Percentiles rank a stretch among this genome's conserved stretches.
phyloP scores from a whole-genome alignment of 1,284 basidiomycete species.

The Stygiomarasmius scandens region DNA sequence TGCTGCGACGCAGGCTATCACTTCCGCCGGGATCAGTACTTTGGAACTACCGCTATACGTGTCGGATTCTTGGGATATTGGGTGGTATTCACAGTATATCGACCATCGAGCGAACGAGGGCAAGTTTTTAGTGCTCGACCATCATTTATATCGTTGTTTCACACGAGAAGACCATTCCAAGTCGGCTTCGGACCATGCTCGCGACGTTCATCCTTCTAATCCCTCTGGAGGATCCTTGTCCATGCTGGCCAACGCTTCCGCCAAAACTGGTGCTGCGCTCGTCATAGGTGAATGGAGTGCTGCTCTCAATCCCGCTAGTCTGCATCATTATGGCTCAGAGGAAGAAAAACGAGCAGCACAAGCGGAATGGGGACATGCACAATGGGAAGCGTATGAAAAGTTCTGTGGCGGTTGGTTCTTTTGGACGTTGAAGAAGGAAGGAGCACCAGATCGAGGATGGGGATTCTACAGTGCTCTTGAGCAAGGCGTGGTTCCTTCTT shows the following conservation, averaged over 20 bases:
- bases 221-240: conserved; percentile 41
- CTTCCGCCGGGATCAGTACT: conserved; percentile 52
- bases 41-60: conserved; percentile 62
- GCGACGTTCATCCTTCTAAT: conserved; percentile 38
- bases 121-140: conserved; percentile 64
- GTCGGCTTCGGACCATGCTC: conserved; percentile 61
- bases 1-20: conserved; percentile 59
- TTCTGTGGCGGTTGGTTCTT: conserved; percentile 81
- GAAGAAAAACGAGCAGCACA: conserved; percentile 46
- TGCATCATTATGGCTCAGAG: conserved; percentile 48
- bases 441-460: conserved; percentile 11
- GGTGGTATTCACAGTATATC: conserved; percentile 50
- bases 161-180: conserved; percentile 63
- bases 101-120: neutral
- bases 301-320: conserved; percentile 70
- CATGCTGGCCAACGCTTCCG: conserved; percentile 44
- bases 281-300: conserved; percentile 88
- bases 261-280: conserved; percentile 51
- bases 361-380: conserved; percentile 61
- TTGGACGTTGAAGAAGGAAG: conserved; percentile 63
- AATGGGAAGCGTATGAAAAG: conserved; percentile 71
- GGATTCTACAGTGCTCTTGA: conserved; percentile 15
- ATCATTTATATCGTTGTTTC: conserved; percentile 88
- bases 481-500: conserved; percentile 9
- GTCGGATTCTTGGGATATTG: conserved; percentile 79